Evolutionary conservation across 225 moss, liverwort and hornwort genomes (phyloP), one percentile per base, ranked within the genome.

Genomic region (Antitrichia curtipendula): DNA sequence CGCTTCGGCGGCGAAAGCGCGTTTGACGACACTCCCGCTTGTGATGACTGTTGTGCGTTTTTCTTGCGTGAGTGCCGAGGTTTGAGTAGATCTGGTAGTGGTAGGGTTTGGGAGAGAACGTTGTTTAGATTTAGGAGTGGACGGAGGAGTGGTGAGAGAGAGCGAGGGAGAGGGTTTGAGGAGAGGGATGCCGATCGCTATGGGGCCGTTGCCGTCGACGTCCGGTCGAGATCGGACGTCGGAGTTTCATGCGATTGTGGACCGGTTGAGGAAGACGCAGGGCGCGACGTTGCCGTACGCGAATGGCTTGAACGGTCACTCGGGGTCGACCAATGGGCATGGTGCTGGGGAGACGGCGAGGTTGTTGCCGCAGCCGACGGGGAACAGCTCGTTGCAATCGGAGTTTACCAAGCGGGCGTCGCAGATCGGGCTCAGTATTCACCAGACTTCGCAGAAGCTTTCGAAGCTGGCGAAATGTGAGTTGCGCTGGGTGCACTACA

Each of bases 371-470:
- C 91, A 89, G 84, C 94, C 93, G 83, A 88, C 96, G 36, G 96
- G 96, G 79, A 95, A 88, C 58, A 95, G 92, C 75, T 88, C 88
- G 20, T 71, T 96, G 87, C 98, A 98, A 91, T 97, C 98, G 69
- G 98, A 98, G 94, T 98, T 98, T 50, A 95, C 92, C 43, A 95
- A 93, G 87, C 91, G 94, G 69, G 98, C 98, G 80, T 97, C 97
- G 78, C 97, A 95, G 94, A 98, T 98, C 91, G 98, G 98, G 65
- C 95, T 98, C 38, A 97, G 96, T 88, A 98, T 98, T 88, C 98
- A 98, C 86, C 96, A 96, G 91, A 98, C 98, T 25, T 98, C 98
- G 24, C 96, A 97, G 86, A 98, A 98, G 89, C 95, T 98, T 19
- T 85, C 97, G 23, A 98, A 98, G 93, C 93, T 98, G 71, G 96